A percentile compares a stretch with the other conserved stretches of the same genome.
Evolutionary conservation across 1,284 basidiomycete genomes (phyloP).

Genomic region (Cryptococcus sp.): DNA sequence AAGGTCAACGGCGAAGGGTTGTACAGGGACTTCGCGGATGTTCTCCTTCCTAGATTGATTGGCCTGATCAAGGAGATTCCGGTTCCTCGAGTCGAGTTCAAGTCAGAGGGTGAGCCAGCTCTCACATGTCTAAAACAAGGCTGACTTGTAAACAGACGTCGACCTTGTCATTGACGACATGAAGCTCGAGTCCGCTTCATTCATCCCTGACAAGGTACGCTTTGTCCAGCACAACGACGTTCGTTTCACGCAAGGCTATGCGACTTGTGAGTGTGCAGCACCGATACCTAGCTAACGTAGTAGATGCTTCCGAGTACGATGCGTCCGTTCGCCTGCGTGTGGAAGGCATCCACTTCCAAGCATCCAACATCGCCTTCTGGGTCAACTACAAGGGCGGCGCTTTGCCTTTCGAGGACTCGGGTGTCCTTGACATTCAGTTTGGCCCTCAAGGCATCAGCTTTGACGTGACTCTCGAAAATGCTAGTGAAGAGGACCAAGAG

Average conservation of each 20-base stretch:
- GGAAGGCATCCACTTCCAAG: conserved; percentile 54
- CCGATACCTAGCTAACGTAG: conserved; percentile 1
- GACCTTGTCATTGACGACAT: conserved; percentile 55
- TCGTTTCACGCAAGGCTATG: conserved; percentile 53
- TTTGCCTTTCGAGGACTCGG: conserved; percentile 54
- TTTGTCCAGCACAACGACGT: conserved; percentile 55
- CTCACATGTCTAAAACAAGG: background rate
- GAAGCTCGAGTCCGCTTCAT: conserved; percentile 52
- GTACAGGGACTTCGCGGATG: conserved; percentile 54
- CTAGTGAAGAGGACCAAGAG: conserved; percentile 54
- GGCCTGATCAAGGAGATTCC: conserved; percentile 55
- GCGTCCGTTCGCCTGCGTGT: conserved; percentile 51
- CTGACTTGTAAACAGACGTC: conserved; percentile 34
- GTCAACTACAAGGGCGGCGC: conserved; percentile 51
- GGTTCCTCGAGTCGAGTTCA: conserved; percentile 55
- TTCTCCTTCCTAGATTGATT: conserved; percentile 54
- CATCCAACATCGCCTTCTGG: conserved; percentile 56
- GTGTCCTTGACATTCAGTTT: conserved; percentile 55
- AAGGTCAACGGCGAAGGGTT: conserved; percentile 47
- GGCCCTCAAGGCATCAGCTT: conserved; percentile 54
- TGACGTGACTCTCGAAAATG: conserved; percentile 56
- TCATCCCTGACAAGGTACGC: conserved; percentile 56
- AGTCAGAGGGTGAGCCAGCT: conserved; percentile 39
- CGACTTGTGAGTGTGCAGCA: conserved; percentile 38
- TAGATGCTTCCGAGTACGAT: conserved; percentile 53